Base-by-base conservation (phyloP, 768 basidiomycete genomes). In the Leccinellum rugosiceps region DNA sequence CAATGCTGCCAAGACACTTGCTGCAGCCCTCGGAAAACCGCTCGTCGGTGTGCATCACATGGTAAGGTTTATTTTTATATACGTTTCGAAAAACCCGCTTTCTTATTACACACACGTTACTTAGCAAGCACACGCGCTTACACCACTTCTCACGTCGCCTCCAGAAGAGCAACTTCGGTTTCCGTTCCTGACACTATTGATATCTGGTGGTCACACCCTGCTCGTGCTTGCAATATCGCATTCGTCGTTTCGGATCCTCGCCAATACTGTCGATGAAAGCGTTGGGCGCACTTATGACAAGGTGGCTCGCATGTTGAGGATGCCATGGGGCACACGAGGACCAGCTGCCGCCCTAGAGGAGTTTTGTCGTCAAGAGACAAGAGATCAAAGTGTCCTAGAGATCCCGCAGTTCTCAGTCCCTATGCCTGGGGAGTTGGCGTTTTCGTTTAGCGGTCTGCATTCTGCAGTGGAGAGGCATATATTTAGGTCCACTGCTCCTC, bases 131-230 rank as follows among this genome's bases (percentile, higher is more conserved):
- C 96, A 97, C 66, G 91, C 95, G 0, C 76, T 95, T 0, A 95
- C 92, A 0, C 80, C 88, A 0, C 72, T 91, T 25, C 79, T 96
- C 14, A 92, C 94, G 0, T 74, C 80, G 8, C 74, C 71, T 54
- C 57, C 73, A 0, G 53, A 61, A 10, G 64, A 78, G 23, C 53
- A 77, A 66, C 73, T 93, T 70, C 53, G 64, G 23, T 98, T 89
- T 69, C 96, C 96, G 0, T 98, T 95, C 76, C 80, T 98, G 34
- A 87, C 90, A 0, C 78, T 98, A 13, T 80, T 98, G 17, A 79
- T 96, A 49, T 95, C 94, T 0, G 96, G 96, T n/a, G 95, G 95
- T 3, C 96, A 98, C 69, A 94, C 95, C 0, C 78, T 98, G 38
- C 79, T 98, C 35, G 78, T 97, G 1, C 84, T 96, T 11, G 91